Evolutionary conservation across 306 rosid genomes (phyloP).

Genomic region (Datisca glomerata): DNA sequence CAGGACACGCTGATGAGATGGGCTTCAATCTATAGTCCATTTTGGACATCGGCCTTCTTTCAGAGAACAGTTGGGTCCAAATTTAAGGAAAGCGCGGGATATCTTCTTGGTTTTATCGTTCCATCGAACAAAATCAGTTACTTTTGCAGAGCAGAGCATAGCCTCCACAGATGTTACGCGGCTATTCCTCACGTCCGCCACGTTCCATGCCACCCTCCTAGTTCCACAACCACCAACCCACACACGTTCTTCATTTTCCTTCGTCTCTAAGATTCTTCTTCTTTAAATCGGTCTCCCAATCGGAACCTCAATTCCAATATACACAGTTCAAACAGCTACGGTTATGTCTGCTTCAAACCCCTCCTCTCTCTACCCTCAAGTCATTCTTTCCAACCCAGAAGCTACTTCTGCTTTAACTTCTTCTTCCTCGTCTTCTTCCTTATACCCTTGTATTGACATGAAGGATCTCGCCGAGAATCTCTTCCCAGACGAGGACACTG

Average conservation of each 20-base stretch:
- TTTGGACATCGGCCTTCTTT: too few relatives aligned
- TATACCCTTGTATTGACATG: constrained; percentile 34
- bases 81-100: too few relatives aligned
- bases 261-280: not conserved
- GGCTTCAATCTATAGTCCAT: too few relatives aligned
- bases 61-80: too few relatives aligned
- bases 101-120: too few relatives aligned
- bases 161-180: not conserved
- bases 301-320: not conserved
- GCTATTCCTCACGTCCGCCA: not conserved
- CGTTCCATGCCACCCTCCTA: not conserved
- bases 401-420: constrained; percentile 19
- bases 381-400: constrained; percentile 31
- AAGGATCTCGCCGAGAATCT: constrained; percentile 26
- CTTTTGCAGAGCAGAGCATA: too few relatives aligned
- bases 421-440: constrained; percentile 20
- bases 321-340: too few relatives aligned
- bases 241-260: not conserved
- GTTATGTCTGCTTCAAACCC: constrained; percentile 6
- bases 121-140: too few relatives aligned
- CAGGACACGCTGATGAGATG: too few relatives aligned
- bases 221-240: not conserved
- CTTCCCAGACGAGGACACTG: constrained; percentile 31
- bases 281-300: not conserved
- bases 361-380: constrained; percentile 36